Percentiles rank a stretch among this genome's conserved stretches.
phyloP scores from a whole-genome alignment of 306 rosid species.

The apple (Malus domestica) region ASM211411v1 NC_041799.1:17499001-17499500 shows the following conservation, averaged over 20 bases:
- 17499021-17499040: slow-evolving; percentile 70
- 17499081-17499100: neutral
- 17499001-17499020: slow-evolving; percentile 77
- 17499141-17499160: neutral
- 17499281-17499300: slow-evolving; percentile 94
- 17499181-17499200: neutral
- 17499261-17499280: slow-evolving; percentile 99
- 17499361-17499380: slow-evolving; percentile 94
- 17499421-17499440: slow-evolving; percentile 94
- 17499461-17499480: neutral
- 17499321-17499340: slow-evolving; percentile 95
- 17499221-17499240: slow-evolving; percentile 12
- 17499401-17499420: slow-evolving; percentile 98
- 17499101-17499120: neutral
- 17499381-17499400: slow-evolving; percentile 71
- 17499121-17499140: neutral
- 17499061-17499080: neutral
- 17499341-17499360: slow-evolving; percentile 94
- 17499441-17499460: slow-evolving; percentile 38
- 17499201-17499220: neutral
- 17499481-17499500: neutral
- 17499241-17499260: slow-evolving; percentile 45
- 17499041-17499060: neutral
- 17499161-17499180: neutral
- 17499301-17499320: slow-evolving; percentile 97